Percentiles rank a stretch among this genome's conserved stretches.
Evolutionary conservation across 805 yeast species (phyloP).

Genomic region (Candida coleopterorum): DNA sequence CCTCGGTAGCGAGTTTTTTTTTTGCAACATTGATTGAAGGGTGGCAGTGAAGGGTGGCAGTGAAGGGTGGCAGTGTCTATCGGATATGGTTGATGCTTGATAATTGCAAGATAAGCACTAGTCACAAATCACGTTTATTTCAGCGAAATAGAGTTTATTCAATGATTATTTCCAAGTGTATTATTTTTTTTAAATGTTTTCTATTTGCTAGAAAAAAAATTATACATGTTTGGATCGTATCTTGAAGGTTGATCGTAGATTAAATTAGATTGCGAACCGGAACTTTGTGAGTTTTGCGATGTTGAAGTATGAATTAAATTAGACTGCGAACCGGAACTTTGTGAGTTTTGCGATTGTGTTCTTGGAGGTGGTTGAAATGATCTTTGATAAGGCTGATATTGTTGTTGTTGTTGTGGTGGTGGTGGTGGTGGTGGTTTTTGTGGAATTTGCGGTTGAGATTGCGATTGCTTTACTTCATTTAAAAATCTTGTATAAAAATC

Average conservation of each 20-base stretch:
- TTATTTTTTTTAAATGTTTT: neutral
- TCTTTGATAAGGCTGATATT: constrained; percentile 3
- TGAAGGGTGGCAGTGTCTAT: no score
- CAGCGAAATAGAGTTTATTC: no score
- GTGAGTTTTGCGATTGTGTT: no score
- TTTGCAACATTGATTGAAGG: no score
- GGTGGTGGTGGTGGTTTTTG: neutral
- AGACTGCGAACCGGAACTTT: constrained; percentile 1
- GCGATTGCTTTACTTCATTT: constrained; percentile 3
- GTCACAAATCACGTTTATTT: no score
- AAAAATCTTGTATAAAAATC: constrained; percentile 47
- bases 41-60: no score
- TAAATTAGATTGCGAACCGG: constrained; percentile 10
- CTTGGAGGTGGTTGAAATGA: constrained; percentile 12
- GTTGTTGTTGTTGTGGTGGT: neutral
- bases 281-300: neutral
- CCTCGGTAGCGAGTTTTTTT: no score
- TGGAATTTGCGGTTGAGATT: constrained; percentile 1
- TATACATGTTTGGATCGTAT: constrained; percentile 44
- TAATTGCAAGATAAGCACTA: neutral
- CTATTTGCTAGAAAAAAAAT: constrained; percentile 24
- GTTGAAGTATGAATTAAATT: neutral
- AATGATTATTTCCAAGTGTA: no score
- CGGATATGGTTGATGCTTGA: no score
- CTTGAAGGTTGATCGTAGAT: constrained; percentile 39